phyloP scores from a whole-genome alignment of 805 yeast species.

The Candida methanosorbosa region DNA sequence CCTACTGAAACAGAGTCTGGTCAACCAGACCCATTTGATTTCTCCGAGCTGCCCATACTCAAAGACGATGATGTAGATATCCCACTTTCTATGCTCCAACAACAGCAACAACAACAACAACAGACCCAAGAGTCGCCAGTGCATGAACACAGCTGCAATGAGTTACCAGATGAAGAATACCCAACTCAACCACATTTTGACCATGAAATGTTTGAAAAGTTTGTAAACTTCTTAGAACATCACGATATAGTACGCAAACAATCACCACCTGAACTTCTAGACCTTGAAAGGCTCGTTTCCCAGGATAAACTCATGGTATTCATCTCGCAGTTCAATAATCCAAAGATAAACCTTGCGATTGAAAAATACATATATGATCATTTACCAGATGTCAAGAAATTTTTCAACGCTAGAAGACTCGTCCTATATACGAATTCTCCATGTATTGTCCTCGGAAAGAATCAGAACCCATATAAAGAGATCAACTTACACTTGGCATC shows the following conservation, averaged over 20 bases:
- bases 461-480: slow-evolving; percentile 93
- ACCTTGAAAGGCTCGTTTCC: no score
- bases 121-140: no score
- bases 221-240: no score
- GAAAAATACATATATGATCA: slow-evolving; percentile 70
- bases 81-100: no score
- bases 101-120: background rate
- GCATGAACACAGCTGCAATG: no score
- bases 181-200: no score
- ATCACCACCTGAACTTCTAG: no score
- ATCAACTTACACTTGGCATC: slow-evolving; percentile 51
- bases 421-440: slow-evolving; percentile 70
- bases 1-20: background rate
- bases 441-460: slow-evolving; percentile 91
- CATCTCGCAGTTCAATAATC: slow-evolving; percentile 51
- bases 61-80: no score
- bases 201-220: no score
- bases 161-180: no score
- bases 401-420: slow-evolving; percentile 38
- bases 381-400: slow-evolving; percentile 36
- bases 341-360: slow-evolving; percentile 68
- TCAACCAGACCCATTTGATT: slow-evolving; percentile 14
- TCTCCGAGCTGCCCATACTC: slow-evolving; percentile 16
- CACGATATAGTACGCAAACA: no score
- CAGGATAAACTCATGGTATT: background rate